Evolutionary conservation across 257 asterid species (phyloP).

Genomic region (Solanum corneliomulleri): DNA sequence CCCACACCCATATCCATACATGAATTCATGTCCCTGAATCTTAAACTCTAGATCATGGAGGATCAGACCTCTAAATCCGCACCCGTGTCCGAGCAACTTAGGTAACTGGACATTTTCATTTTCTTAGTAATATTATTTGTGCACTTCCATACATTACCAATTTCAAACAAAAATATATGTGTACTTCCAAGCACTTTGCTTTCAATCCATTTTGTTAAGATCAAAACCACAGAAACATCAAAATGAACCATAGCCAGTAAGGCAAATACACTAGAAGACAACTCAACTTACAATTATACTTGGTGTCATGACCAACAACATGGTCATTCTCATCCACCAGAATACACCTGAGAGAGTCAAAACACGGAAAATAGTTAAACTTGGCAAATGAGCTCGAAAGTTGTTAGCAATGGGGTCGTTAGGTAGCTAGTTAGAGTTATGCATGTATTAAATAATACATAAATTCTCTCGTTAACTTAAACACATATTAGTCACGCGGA

Average conservation of each 20-base stretch:
- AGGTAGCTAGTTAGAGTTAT: too few relatives aligned
- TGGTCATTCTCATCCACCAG: slow-evolving; percentile 82
- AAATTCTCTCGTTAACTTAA: too few relatives aligned
- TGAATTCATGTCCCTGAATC: too few relatives aligned
- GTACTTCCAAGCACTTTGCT: neutral
- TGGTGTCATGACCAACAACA: slow-evolving; percentile 90
- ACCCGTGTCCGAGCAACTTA: too few relatives aligned
- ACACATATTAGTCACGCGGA: too few relatives aligned
- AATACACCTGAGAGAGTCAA: slow-evolving; percentile 55
- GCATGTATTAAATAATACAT: neutral
- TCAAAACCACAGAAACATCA: neutral
- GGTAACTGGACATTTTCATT: neutral
- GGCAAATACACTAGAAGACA: neutral
- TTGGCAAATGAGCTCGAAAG: neutral
- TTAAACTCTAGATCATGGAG: too few relatives aligned
- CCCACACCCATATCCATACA: too few relatives aligned
- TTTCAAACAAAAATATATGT: neutral
- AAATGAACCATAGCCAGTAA: neutral
- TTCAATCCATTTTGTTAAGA: neutral
- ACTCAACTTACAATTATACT: slow-evolving; percentile 72
- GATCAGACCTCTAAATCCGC: too few relatives aligned
- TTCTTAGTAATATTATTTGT: neutral
- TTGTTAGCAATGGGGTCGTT: neutral
- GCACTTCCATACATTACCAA: too few relatives aligned
- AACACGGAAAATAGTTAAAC: neutral